phyloP scores from a whole-genome alignment of 2,329 filamentous ascomycete species.

The Cladosporium sp. region DNA sequence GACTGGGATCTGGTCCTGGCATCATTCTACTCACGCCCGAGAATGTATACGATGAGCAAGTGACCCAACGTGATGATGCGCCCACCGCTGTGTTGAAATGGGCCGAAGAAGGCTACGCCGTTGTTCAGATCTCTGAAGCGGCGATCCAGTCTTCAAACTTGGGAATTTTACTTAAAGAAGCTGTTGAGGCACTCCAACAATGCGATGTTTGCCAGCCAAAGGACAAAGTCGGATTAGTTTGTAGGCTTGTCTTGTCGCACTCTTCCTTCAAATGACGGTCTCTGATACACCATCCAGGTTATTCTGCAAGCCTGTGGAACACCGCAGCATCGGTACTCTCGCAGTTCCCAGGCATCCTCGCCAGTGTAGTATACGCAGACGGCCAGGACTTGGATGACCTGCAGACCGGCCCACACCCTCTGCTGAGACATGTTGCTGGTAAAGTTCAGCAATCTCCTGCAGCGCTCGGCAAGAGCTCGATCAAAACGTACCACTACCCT shows the following conservation, averaged over 20 bases:
- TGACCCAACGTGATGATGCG: slow-evolving; percentile 33
- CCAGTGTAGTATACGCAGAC: slow-evolving; percentile 30
- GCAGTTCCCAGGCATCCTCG: slow-evolving; percentile 24
- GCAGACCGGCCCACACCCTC: slow-evolving; percentile 19
- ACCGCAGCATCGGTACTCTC: slow-evolving; percentile 1
- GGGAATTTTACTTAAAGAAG: slow-evolving; percentile 4
- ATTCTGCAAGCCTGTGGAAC: slow-evolving; percentile 1
- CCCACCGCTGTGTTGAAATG: slow-evolving; percentile 60
- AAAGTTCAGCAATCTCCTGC: slow-evolving; percentile 12
- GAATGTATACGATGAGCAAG: slow-evolving; percentile 30
- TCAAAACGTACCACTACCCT: slow-evolving; percentile 40
- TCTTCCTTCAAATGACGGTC: neutral
- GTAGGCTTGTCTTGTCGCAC: slow-evolving; percentile 20
- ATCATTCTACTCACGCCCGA: slow-evolving; percentile 40
- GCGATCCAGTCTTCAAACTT: slow-evolving; percentile 10
- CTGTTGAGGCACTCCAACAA: slow-evolving; percentile 22
- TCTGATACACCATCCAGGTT: slow-evolving; percentile 13
- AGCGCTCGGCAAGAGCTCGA: slow-evolving; percentile 4
- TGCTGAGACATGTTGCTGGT: slow-evolving; percentile 24
- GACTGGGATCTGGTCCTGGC: slow-evolving; percentile 45
- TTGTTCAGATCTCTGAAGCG: slow-evolving; percentile 48
- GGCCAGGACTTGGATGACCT: slow-evolving; percentile 17
- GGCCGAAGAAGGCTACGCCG: slow-evolving; percentile 65
- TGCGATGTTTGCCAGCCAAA: slow-evolving; percentile 34
- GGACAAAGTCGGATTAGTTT: slow-evolving; percentile 36